Base-by-base conservation (phyloP, 805 yeast genomes). In the Yarrowia yakushimensis region DNA sequence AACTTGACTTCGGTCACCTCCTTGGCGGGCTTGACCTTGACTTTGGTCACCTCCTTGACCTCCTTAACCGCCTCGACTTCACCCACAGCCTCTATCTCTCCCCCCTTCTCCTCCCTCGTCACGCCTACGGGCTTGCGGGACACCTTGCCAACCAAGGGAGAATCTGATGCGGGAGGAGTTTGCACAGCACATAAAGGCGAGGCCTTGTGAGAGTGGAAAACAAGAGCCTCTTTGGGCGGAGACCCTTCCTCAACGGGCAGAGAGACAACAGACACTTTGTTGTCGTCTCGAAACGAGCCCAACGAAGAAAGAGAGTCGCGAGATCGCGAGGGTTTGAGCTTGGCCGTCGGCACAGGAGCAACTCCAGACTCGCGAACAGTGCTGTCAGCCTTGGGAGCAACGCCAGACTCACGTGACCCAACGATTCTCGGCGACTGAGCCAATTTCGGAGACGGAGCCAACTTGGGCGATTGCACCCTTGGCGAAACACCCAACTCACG, bases 141-240 rank as follows among this genome's bases (percentile, higher is more conserved):
- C 36, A 55, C 61, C 39, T 17, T 8, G 18, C 60, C 20, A 39
- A n/a, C 37, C 48, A 28, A 12, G 18, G 48, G 37, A 55, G 61
- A 8, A 55, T 55, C 48, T 41, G 61, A 41, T 39, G 61, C 20
- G 48, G 46, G 46, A n/a, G 61, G 61, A 39, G 61, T 55, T 15
- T 55, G 61, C 12, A 55, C 61, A n/a, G 61, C 48, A 25, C 39
- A 39, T 28, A 55, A 11, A 39, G 61, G 61, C 28, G 61, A 41
- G 61, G 61, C 37, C 17, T 55, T 55, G 37, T 55, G 61, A 15
- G 48, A 55, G 11, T 31, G 48, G 39, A 48, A 48, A 8, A 55
- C 61, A 7, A 55, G 36, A 12, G 39, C 61, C 17, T 55, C 48
- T 11, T 55, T 55, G 17, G 61, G 48, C 2, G 61, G 61, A 3